phyloP scores from a whole-genome alignment of 1,139 yeast genomes.

The Candida mesenterica region DNA sequence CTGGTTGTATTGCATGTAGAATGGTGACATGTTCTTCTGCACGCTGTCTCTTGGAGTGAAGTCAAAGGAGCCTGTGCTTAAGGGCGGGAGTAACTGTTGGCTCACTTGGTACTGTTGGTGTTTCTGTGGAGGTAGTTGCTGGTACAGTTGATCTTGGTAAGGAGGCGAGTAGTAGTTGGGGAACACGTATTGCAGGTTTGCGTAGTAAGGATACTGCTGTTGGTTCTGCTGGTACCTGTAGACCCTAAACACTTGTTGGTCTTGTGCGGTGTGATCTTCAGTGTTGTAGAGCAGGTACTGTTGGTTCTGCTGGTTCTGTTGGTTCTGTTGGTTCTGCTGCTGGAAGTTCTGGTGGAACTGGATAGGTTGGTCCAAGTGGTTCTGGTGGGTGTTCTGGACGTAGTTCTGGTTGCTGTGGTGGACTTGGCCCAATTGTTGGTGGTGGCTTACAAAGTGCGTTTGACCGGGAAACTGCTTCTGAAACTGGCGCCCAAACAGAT shows the following conservation, averaged over 20 bases:
- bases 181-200: background rate
- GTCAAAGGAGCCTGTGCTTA: background rate
- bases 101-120: too few relatives aligned
- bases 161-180: background rate
- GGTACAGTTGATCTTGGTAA: constrained; percentile 1
- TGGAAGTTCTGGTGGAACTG: too few relatives aligned
- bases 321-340: too few relatives aligned
- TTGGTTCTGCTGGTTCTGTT: too few relatives aligned
- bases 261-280: background rate
- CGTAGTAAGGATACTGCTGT: background rate
- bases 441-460: too few relatives aligned
- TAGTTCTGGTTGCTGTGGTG: too few relatives aligned
- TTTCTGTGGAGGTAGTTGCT: constrained; percentile 1
- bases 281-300: too few relatives aligned
- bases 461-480: too few relatives aligned
- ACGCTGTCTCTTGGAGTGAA: background rate
- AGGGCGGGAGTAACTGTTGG: background rate
- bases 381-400: too few relatives aligned
- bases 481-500: too few relatives aligned
- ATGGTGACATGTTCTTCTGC: background rate
- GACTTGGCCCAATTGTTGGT: too few relatives aligned
- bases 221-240: background rate
- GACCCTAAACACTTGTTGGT: background rate
- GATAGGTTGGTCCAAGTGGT: too few relatives aligned
- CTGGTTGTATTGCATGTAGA: background rate